Percentiles rank a stretch among this genome's conserved stretches.
phyloP scores from a whole-genome alignment of 176 grass and related monocot genomes.

The Dactylis glomerata region DNA sequence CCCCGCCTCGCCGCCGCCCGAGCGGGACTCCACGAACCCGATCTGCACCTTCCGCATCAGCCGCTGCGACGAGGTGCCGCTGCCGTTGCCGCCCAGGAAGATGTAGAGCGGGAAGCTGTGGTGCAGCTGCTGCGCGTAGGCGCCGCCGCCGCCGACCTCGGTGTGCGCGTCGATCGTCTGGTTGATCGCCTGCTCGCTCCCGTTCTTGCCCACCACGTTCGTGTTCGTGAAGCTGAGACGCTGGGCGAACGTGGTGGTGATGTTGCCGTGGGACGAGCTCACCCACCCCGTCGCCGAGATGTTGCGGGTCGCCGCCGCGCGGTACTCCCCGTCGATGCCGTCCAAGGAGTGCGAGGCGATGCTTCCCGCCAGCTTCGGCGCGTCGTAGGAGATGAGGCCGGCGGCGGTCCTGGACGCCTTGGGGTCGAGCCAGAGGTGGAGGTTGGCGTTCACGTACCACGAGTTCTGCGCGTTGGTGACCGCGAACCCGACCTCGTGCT shows the following conservation, averaged over 20 bases:
- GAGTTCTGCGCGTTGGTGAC: conserved; percentile 69
- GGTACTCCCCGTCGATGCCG: conserved; percentile 52
- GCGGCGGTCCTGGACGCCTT: conserved; percentile 47
- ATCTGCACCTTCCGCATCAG: conserved; percentile 48
- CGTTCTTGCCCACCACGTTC: conserved; percentile 49
- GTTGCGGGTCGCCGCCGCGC: conserved; percentile 51
- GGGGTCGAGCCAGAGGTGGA: conserved; percentile 86
- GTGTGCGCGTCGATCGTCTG: conserved; percentile 61
- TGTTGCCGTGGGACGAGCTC: conserved; percentile 72
- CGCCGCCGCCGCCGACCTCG: conserved; percentile 16
- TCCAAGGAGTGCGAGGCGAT: conserved; percentile 50
- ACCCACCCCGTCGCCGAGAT: conserved; percentile 74
- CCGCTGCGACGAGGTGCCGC: conserved; percentile 50
- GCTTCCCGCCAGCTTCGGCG: conserved; percentile 39
- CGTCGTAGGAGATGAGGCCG: conserved; percentile 49
- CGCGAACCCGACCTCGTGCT: conserved; percentile 69
- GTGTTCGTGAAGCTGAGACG: conserved; percentile 52
- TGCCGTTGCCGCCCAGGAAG: conserved; percentile 51
- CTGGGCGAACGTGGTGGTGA: conserved; percentile 81
- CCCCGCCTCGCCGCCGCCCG: background rate
- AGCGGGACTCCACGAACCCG: conserved; percentile 58
- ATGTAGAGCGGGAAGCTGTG: conserved; percentile 85
- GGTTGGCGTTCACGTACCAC: conserved; percentile 86
- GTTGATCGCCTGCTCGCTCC: conserved; percentile 62
- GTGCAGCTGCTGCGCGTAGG: conserved; percentile 34